Base-by-base conservation (phyloP, 2,329 filamentous ascomycete genomes). In the Botrytis tulipae region DNA sequence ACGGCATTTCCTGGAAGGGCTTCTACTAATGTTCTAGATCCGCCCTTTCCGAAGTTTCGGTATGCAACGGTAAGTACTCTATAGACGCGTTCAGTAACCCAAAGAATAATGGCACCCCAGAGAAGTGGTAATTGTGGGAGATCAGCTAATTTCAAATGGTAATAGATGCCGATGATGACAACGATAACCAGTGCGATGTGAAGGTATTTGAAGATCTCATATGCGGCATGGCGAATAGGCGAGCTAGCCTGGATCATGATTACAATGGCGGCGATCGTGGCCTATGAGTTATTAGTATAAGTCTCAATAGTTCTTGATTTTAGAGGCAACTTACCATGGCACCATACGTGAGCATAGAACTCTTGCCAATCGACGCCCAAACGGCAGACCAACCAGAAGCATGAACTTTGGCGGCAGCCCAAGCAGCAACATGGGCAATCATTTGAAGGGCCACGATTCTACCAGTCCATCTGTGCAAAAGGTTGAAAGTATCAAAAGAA, bases 401-500 rank as follows among this genome's bases (percentile, higher is more conserved):
- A 1, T 79, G 68, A 16, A 83, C 84, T 32, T 81, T 82, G 18
- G 83, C 82, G 32, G 84, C 82, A 75, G 88, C 86, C 82, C 86
- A 93, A 70, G 90, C 87, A 57, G 89, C 79, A 1, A 88, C 89
- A 82, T 95, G 92, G 44, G 87, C 84, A 59, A 94, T 77, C 16
- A 90, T 86, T 81, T 95, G 91, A 22, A 93, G 83, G 29, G 92
- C 86, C 40, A 92, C 91, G 74, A 94, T 93, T 57, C 92, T 89
- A 78, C 92, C 92, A 76, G 94, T 87, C 92, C 92, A 95, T 75
- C 93, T 88, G 82, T 95, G 92, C 73, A 95, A 85, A 75, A 95
- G 83, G 83, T 95, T 95, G 86, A 93, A 94, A 1, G 91, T 93
- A 82, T 95, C 92, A 81, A 94, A 95, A 6, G 91, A 93, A 76